Base-by-base conservation (phyloP, 176 grass and related monocot species). In the Triticum timopheevii region DNA sequence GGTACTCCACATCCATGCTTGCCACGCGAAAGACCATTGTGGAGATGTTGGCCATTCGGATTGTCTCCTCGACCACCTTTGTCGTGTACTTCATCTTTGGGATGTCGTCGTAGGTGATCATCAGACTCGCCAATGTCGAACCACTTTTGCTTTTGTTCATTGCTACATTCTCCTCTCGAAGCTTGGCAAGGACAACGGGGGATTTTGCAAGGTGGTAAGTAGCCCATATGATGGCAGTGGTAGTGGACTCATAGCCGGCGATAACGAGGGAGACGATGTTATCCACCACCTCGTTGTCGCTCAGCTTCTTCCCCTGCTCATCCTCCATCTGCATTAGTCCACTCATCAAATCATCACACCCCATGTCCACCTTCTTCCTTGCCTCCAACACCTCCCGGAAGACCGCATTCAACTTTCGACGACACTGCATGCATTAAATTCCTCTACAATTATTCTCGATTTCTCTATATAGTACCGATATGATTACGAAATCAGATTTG, bases 301-400 rank as follows among this genome's bases (percentile, higher is more conserved):
- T 42, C 10, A 89, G 44, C 49, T 77, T 79, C 36, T 78, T 71
- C 38, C 83, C 88, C n/a, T 73, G 49, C 15, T 83, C 88, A 17
- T 90, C 83, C 42, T 65, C 40, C 58, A 90, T 34, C 19, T 79
- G 52, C 88, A 83, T 86, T 52, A 86, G n/a, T n/a, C 84, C 84
- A 25, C 65, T 40, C 84, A 86, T 73, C 13, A 86, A 9, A 65
- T 85, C 83, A 66, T 31, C 4, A 65, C 25, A 13, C 24, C 5
- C 0, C 4, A 13, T 28, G 15, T 9, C 4, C 76, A 1, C 36
- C 28, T 36, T 59, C 15, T 35, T 24, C 11, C 88, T 82, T 64
- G 17, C 77, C 50, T 81, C 65, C 5, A 90, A 8, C 72, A 86
- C 88, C 79, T 86, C 25, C 30, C 47, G 62, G 28, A 90, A 86